Evolutionary conservation across 345 rosid genomes (phyloP), one percentile per base, ranked within the genome.

Genomic region (Syzygium jambos): DNA sequence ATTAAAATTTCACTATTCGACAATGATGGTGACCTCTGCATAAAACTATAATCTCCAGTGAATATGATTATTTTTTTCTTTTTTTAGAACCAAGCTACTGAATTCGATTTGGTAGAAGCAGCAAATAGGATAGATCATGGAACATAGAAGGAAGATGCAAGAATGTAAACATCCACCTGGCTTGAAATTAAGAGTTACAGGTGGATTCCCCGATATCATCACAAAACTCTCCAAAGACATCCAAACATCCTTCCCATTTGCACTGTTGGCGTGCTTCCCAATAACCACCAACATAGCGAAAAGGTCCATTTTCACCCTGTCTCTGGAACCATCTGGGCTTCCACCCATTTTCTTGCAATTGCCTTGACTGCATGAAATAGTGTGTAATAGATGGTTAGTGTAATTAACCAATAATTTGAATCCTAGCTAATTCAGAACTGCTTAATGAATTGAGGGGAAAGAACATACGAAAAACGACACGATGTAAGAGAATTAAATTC

Each of bases 321-420:
- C 89, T 87, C 84, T 88, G 89, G 90, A 98, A 96, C 99, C 99
- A 98, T 92, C 94, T 92, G 1, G 99, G 97, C 86, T 91, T 93
- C 99, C 99, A 95, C 86, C 99, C 99, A 80, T 93, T 93, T 90
- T 95, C 99, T 90, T 98, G 99, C 89, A 96, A 86, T 89, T 94
- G 94, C 87, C 95, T 93, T 78, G 99, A 95, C 99, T 98, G 95
- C 86, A 61, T 27, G 52, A 65, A 85, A 51, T 12, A 53, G 49
- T 29, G 86, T 85, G 85, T 43, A 43, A 9, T 11, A 23, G 51
- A 22, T 43, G 51, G 84, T 29, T 52, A 49, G 53, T 30, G 52
- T 25, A 86, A 46, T 84, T 52, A 19, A 38, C n/a, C 51, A 86
- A 54, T 55, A 11, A 17, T 55, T 25, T 41, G 22, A 30, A 85